Evolutionary conservation across 192 early-diverging fungal species (phyloP), one percentile per base, ranked within the genome.

Genomic region (Coemansia sp.): DNA sequence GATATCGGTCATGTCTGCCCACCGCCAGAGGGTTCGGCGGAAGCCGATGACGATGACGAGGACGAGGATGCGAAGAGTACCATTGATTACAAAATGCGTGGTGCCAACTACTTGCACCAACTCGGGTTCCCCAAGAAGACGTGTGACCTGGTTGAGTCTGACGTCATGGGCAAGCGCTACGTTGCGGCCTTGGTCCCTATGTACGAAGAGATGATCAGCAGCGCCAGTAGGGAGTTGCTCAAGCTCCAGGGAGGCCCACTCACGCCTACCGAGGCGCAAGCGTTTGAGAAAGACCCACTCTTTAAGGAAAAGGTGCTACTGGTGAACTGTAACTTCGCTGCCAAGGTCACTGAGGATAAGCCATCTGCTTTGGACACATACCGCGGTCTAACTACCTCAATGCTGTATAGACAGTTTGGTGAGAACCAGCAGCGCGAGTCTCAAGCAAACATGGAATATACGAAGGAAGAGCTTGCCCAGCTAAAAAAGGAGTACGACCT

Each of bases 191-290:
- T 74, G 42, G 74, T 86, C 31, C 73, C 65, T 5, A 54, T 76
- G 27, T 89, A 89, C 27, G 27, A 29, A 29, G 27, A 29, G 27
- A 0, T 29, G 27, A 29, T 89, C n/a, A 86, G 85, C 74, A 75
- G 69, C 47, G 85, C 87, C 11, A 84, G 80, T 77, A 89, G 88
- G 43, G 59, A 79, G 18, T 86, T 87, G 11, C 67, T 89, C 10
- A 84, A 87, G 60, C 85, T 84, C 64, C 88, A 88, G 64, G 87
- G 87, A 57, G 88, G 87, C 3, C 80, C 87, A 34, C 85, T 79
- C 62, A 71, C 85, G 13, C 38, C 65, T 0, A 77, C 86, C 5
- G 78, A 89, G n/a, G 76, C 74, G 31, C 47, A 41, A 24, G 77
- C 34, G 12, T 89, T 89, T 67, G 83, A 86, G 65, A 65, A 46